phyloP scores from a whole-genome alignment of 78 protist genomes.

The Speleostelium caveatum region DNA sequence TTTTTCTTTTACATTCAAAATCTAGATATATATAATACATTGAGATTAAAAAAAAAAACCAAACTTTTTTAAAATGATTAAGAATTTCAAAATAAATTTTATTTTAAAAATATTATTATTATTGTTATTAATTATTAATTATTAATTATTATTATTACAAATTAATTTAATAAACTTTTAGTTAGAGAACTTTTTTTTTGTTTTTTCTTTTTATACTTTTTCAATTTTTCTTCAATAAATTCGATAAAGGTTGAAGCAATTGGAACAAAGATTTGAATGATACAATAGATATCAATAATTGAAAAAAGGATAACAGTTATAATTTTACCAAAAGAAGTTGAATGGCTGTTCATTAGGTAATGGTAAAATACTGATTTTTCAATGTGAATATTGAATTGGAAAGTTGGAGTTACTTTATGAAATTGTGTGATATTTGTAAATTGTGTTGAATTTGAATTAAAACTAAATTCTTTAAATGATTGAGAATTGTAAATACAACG shows the following conservation, averaged over 20 bases:
- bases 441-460: conserved; percentile 31
- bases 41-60: too few relatives aligned
- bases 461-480: conserved; percentile 39
- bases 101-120: too few relatives aligned
- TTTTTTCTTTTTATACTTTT: not conserved
- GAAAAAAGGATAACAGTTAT: conserved; percentile 66
- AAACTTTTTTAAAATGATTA: too few relatives aligned
- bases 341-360: conserved; percentile 38
- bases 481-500: conserved; percentile 19
- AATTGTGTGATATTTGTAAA: conserved; percentile 4
- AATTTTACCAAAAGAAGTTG: conserved; percentile 64
- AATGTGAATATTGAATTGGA: conserved; percentile 15
- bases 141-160: too few relatives aligned
- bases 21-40: too few relatives aligned
- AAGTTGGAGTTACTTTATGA: conserved; percentile 36
- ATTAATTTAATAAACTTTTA: too few relatives aligned
- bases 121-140: too few relatives aligned
- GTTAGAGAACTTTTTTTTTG: too few relatives aligned
- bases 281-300: conserved; percentile 60
- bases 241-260: not conserved
- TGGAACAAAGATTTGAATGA: conserved; percentile 60
- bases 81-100: too few relatives aligned
- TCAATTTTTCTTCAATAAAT: not conserved
- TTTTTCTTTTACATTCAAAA: too few relatives aligned
- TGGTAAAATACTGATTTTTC: conserved; percentile 70